These are phyloP conservation scores for Ustilago bromivora DNA, from an alignment of 1,284 basidiomycete species.

Conservation along the genomic window DNA sequence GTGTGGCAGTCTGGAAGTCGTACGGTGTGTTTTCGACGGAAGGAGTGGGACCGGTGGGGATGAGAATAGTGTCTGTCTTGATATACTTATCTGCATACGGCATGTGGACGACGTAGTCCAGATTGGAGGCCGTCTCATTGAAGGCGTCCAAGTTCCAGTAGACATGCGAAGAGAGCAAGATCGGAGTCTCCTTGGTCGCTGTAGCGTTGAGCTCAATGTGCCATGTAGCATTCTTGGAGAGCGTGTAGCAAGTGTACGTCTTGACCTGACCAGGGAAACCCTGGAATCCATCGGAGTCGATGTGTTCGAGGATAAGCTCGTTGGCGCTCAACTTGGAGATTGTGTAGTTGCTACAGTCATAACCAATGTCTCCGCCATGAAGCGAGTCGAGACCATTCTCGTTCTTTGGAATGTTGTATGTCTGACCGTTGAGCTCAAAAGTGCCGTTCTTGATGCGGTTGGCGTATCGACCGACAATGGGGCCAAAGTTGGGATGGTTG, in stretches of 20 bases:
- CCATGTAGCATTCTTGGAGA: conserved; percentile 47
- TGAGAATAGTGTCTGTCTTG: conserved; percentile 52
- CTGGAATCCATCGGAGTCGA: conserved; percentile 63
- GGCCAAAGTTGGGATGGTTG: conserved; percentile 64
- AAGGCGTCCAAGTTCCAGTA: conserved; percentile 67
- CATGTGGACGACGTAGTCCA: conserved; percentile 60
- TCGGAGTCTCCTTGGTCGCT: conserved; percentile 51
- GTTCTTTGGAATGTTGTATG: conserved; percentile 50
- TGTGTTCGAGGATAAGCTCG: conserved; percentile 51
- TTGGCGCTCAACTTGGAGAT: conserved; percentile 39
- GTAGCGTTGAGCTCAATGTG: conserved; percentile 56
- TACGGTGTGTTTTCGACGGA: conserved; percentile 49
- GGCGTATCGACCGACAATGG: conserved; percentile 62
- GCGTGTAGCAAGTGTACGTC: conserved; percentile 43
- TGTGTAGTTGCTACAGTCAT: conserved; percentile 56
- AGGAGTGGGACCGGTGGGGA: conserved; percentile 58
- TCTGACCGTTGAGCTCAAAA: conserved; percentile 55
- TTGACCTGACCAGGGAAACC: conserved; percentile 61
- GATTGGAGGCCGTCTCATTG: conserved; percentile 37
- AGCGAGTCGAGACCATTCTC: conserved; percentile 56
- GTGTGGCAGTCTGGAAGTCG: conserved; percentile 53
- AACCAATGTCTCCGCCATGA: conserved; percentile 65
- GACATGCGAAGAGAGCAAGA: conserved; percentile 65
- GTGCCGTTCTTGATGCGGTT: conserved; percentile 68
- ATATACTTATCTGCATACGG: conserved; percentile 60